Evolutionary conservation across 345 rosid genomes (phyloP).

Genomic region (Sisymbrium altissimum): DNA sequence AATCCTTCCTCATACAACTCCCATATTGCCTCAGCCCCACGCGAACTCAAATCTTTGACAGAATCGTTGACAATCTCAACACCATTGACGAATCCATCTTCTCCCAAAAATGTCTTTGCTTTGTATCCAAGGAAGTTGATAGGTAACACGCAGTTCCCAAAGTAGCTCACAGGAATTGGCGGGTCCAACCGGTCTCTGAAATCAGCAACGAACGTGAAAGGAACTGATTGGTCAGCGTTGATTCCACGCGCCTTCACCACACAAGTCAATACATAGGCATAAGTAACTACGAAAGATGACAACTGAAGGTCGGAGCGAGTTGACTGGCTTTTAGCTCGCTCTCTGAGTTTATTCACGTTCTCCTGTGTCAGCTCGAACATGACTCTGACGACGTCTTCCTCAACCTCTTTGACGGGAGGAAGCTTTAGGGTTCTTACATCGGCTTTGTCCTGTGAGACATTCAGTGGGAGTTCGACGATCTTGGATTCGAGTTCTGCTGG

Average conservation of each 20-base stretch:
- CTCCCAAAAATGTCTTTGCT: background rate
- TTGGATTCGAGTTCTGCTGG: background rate
- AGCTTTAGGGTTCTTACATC: background rate
- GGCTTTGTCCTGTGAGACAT: background rate
- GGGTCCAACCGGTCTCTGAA: too few relatives aligned
- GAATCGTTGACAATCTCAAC: background rate
- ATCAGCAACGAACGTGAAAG: background rate
- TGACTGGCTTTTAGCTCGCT: background rate
- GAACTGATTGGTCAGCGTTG: background rate
- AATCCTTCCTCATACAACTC: background rate
- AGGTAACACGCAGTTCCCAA: background rate
- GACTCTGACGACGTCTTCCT: background rate
- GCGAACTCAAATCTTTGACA: background rate
- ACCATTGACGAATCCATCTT: background rate
- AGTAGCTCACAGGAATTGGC: background rate
- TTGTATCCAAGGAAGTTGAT: background rate
- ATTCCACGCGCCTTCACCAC: background rate
- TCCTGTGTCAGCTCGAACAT: background rate
- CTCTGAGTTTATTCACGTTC: background rate
- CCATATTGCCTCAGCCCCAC: background rate
- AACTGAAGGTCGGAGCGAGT: background rate
- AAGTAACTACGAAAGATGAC: background rate
- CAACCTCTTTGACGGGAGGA: background rate
- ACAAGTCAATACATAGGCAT: background rate
- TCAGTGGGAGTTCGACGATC: background rate